Conservation (phyloP, 176 grass and related monocot genomes). For the Carex littledalei region DNA sequence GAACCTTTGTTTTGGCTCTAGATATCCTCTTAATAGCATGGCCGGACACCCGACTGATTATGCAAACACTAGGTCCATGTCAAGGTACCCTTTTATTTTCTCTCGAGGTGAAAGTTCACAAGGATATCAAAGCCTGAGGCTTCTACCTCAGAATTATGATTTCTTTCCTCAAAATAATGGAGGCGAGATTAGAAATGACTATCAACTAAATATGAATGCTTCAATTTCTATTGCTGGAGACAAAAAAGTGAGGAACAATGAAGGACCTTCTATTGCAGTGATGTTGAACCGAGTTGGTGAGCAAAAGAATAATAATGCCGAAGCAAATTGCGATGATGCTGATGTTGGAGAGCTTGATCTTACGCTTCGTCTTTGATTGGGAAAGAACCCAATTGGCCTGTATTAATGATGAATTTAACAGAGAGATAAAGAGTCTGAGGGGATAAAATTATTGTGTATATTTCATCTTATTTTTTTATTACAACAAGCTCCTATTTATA, state of each 20-base stretch:
- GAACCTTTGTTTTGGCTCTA: no score
- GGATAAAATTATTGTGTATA: no score
- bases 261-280: not conserved
- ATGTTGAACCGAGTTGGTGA: not conserved
- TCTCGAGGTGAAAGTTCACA: not conserved
- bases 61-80: not conserved
- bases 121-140: not conserved
- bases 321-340: not conserved
- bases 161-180: not conserved
- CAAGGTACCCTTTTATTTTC: not conserved
- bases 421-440: no score
- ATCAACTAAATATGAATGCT: not conserved
- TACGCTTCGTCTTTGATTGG: slow-evolving; percentile 11
- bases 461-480: no score
- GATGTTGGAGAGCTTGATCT: slow-evolving; percentile 14
- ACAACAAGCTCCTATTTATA: no score
- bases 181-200: not conserved
- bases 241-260: not conserved
- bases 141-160: not conserved
- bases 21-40: not conserved
- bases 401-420: no score
- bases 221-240: not conserved
- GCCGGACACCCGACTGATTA: not conserved
- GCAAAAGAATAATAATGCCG: not conserved
- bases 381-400: not conserved